Conservation (phyloP, 2,329 filamentous ascomycete genomes). For the Sporothrix brasiliensis region DNA sequence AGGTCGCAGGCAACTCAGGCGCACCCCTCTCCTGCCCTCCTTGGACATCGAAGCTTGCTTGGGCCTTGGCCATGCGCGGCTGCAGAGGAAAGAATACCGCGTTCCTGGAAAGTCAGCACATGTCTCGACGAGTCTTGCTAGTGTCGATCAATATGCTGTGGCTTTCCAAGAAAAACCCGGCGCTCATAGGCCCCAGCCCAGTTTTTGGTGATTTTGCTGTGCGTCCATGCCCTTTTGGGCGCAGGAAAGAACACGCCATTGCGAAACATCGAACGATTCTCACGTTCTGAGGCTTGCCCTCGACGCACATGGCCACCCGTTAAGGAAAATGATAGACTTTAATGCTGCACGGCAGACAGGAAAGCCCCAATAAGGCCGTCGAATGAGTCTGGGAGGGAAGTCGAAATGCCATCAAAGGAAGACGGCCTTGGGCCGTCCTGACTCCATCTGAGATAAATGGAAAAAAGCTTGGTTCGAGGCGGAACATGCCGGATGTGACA, state of each 20-base stretch:
- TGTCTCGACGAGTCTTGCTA: neutral
- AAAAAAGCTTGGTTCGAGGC: conserved; percentile 5
- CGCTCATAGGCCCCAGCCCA: neutral
- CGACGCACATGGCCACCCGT: neutral
- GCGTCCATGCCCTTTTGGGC: neutral
- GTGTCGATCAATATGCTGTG: conserved; percentile 4
- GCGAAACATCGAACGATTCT: neutral
- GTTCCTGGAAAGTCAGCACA: neutral
- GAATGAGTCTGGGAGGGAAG: neutral
- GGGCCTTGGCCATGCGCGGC: neutral
- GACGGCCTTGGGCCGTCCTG: conserved; percentile 1
- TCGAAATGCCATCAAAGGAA: neutral
- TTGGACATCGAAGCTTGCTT: neutral
- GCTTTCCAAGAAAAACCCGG: neutral
- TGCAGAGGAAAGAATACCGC: neutral
- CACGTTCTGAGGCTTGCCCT: neutral
- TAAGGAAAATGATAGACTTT: neutral
- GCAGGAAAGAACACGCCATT: too few species aligned
- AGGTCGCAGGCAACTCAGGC: neutral
- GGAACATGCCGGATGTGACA: conserved; percentile 19
- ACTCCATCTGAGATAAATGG: neutral
- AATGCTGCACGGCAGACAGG: neutral
- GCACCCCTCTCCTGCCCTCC: neutral
- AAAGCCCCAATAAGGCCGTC: neutral
- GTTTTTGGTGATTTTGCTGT: neutral